phyloP scores from a whole-genome alignment of 2,329 filamentous ascomycete species.

The Fusarium sublunatum region DNA sequence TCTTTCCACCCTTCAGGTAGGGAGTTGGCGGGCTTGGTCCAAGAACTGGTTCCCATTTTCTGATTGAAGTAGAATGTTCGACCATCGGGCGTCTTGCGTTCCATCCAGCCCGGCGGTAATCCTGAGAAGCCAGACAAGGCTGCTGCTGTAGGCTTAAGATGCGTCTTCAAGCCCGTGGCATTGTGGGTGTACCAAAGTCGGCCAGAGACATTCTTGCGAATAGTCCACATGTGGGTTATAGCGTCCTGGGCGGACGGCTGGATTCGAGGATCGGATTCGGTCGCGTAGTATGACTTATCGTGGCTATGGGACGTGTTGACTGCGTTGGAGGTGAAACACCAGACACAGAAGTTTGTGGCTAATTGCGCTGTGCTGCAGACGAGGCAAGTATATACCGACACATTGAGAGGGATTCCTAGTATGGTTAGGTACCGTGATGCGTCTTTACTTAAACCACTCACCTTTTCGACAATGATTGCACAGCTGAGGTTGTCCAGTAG shows the following conservation, averaged over 20 bases:
- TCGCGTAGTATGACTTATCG: conserved; percentile 44
- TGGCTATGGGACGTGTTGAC: conserved; percentile 40
- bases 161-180: conserved; percentile 39
- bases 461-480: conserved; percentile 43
- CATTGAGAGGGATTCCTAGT: conserved; percentile 40
- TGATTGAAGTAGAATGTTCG: conserved; percentile 42
- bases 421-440: background rate
- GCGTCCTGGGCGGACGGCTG: conserved; percentile 31
- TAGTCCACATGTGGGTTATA: conserved; percentile 38
- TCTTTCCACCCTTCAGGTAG: conserved; percentile 45
- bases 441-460: background rate
- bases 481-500: conserved; percentile 10
- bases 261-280: conserved; percentile 43
- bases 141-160: conserved; percentile 39
- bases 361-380: conserved; percentile 44
- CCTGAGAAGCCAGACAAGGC: conserved; percentile 16
- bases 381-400: conserved; percentile 45
- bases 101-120: conserved; percentile 42
- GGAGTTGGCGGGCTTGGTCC: conserved; percentile 40
- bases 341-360: conserved; percentile 41
- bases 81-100: conserved; percentile 42
- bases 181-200: conserved; percentile 47
- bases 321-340: conserved; percentile 45
- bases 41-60: conserved; percentile 36
- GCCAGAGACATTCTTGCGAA: conserved; percentile 44